phyloP scores from a whole-genome alignment of 139 green algal species.

The Micractinium conductrix region DNA sequence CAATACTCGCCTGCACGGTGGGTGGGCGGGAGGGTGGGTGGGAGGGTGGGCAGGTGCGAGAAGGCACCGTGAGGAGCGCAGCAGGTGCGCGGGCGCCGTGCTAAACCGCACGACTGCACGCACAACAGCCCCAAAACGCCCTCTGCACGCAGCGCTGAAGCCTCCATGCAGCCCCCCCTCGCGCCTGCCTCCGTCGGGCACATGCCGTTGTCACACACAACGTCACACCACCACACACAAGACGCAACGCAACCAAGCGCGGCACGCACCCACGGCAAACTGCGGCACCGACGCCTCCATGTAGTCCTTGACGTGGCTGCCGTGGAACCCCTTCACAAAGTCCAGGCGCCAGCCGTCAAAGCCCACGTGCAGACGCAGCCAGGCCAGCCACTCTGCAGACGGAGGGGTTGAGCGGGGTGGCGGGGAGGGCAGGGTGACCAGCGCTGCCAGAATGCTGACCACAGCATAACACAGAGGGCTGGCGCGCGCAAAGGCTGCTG shows the following conservation, averaged over 20 bases:
- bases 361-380: slow-evolving; percentile 84
- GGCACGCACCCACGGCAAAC: slow-evolving; percentile 90
- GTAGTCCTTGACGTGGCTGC: slow-evolving; percentile 79
- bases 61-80: too few species aligned
- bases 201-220: too few species aligned
- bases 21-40: neutral
- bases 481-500: too few species aligned
- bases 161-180: too few species aligned
- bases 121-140: too few species aligned
- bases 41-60: neutral
- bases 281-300: slow-evolving; percentile 82
- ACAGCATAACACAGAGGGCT: too few species aligned
- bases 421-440: neutral
- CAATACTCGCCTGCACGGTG: slow-evolving; percentile 57
- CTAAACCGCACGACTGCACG: too few species aligned
- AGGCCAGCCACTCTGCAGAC: slow-evolving; percentile 83
- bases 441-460: too few species aligned
- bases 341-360: slow-evolving; percentile 96
- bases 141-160: too few species aligned
- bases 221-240: neutral
- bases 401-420: neutral
- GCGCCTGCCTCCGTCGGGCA: too few species aligned
- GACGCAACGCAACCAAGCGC: slow-evolving; percentile 19
- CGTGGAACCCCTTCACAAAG: slow-evolving; percentile 84
- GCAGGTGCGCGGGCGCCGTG: too few species aligned